Base-by-base conservation (phyloP, 345 rosid species). In the Melaleuca quinquenervia region DNA sequence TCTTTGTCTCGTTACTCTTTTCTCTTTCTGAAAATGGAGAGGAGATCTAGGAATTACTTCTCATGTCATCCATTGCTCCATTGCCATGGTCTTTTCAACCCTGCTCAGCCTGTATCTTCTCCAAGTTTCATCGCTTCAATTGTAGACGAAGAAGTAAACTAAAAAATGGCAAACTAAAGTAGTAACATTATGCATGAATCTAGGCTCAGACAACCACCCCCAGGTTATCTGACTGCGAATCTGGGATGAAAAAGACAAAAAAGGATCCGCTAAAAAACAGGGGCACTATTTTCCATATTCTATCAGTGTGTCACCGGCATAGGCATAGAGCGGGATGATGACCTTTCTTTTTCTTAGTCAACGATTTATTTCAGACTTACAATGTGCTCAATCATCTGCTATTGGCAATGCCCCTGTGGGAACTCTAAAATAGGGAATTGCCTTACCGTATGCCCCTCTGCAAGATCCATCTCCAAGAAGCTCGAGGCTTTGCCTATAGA, bases 401-500 rank as follows among this genome's bases (percentile, higher is more conserved):
- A 11, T 62, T 76, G 82, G 83, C n/a, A 44, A 44, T 21, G 53
- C 15, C 29, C 41, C 41, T 8, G 7, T 44, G 48, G 49, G 82
- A 36, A 53, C 78, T 50, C 70, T 29, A 64, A 12, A 62, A 89
- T 88, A 93, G 94, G 92, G 74, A 86, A 89, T 82, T 91, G 92
- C 44, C 52, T 86, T 56, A 26, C 58, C 60, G 12, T 6, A 22
- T 41, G 88, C 4, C 60, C 86, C 45, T 27, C 88, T 60, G 18
- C 82, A 50, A 87, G 62, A 44, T 82, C 84, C 80, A 85, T 54
- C 86, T 88, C 87, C 51, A 87, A 90, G n/a, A 91, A 86, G 85
- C 83, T 18, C 54, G 53, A 84, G 84, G 85, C 90, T 82, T 87
- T 90, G 84, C 94, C 97, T 3, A 91, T 93, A 26, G 92, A 91